Evolutionary conservation across 2,329 filamentous ascomycete species (phyloP).

Genomic region (Chrysoporthe austroafricana): DNA sequence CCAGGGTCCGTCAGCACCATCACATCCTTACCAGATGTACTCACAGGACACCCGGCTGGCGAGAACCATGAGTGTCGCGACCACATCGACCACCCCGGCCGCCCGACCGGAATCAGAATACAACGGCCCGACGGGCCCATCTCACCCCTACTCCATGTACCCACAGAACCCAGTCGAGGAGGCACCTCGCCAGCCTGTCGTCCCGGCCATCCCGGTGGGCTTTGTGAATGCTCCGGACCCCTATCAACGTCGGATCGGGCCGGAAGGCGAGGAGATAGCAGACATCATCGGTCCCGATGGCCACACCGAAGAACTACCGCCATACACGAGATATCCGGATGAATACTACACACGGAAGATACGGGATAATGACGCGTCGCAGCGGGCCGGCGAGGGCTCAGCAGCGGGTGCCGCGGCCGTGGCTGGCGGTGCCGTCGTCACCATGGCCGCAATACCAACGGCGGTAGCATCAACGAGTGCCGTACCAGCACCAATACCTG

Average conservation of each 20-base stretch:
- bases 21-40: slow-evolving; percentile 85
- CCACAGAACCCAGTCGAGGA: slow-evolving; percentile 74
- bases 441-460: slow-evolving; percentile 27
- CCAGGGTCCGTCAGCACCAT: slow-evolving; percentile 71
- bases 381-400: slow-evolving; percentile 23
- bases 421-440: slow-evolving; percentile 8
- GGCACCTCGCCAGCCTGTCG: slow-evolving; percentile 42
- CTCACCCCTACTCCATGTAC: slow-evolving; percentile 87
- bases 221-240: slow-evolving; percentile 70
- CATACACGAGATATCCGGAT: slow-evolving; percentile 88
- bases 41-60: slow-evolving; percentile 74
- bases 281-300: slow-evolving; percentile 87
- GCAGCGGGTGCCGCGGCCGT: slow-evolving; percentile 10
- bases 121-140: slow-evolving; percentile 65
- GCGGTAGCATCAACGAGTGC: slow-evolving; percentile 17
- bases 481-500: slow-evolving; percentile 45
- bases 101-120: slow-evolving; percentile 50
- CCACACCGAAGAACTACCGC: slow-evolving; percentile 87
- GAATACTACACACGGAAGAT: slow-evolving; percentile 65
- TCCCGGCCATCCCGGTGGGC: slow-evolving; percentile 65
- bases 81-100: slow-evolving; percentile 48
- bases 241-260: slow-evolving; percentile 74
- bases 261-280: slow-evolving; percentile 83
- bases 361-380: slow-evolving; percentile 35
- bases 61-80: slow-evolving; percentile 70